Conservation (phyloP, 805 yeast species). For the Ogataea parapolymorpha region DNA sequence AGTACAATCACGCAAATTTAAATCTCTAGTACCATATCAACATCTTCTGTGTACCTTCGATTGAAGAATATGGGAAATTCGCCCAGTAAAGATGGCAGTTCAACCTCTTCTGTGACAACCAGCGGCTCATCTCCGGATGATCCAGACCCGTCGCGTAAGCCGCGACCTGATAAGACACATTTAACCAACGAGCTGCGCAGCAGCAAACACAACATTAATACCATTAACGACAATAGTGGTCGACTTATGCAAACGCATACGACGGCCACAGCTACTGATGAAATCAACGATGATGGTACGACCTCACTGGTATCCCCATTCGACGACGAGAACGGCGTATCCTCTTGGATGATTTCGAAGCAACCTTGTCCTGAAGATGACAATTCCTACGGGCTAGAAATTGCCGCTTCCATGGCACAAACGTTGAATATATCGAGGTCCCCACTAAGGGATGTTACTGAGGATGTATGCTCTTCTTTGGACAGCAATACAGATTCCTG, state of each 20-base stretch:
- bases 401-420: constrained; percentile 45
- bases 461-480: constrained; percentile 35
- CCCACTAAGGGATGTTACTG: constrained; percentile 10
- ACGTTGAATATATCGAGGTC: constrained; percentile 27
- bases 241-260: constrained; percentile 1
- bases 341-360: neutral
- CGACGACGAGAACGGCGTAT: neutral
- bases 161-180: constrained; percentile 20
- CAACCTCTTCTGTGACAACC: constrained; percentile 34
- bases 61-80: constrained; percentile 34
- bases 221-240: constrained; percentile 10
- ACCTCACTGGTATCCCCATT: neutral
- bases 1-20: neutral
- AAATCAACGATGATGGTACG: neutral
- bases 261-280: neutral
- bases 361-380: constrained; percentile 15
- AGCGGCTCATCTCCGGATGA: constrained; percentile 29
- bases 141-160: constrained; percentile 34
- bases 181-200: constrained; percentile 12
- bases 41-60: neutral
- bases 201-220: constrained; percentile 13
- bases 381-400: constrained; percentile 36
- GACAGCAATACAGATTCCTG: constrained; percentile 42
- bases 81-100: constrained; percentile 37
- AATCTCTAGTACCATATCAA: neutral